Base-by-base conservation (phyloP, 441 rosid species). In the Gossypium trilobum region DNA sequence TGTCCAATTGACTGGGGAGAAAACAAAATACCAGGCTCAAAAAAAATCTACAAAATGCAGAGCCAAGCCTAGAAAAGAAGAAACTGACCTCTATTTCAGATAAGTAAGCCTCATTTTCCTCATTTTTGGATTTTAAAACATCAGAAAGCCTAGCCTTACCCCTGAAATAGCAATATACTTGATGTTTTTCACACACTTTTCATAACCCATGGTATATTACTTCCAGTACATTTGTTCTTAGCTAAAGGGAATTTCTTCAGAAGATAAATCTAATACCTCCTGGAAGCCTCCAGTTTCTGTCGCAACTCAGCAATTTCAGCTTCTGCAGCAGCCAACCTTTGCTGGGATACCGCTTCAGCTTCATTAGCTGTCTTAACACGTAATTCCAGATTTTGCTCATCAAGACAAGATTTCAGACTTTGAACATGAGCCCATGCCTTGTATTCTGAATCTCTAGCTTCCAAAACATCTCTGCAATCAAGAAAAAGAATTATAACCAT, bases 271-370 rank as follows among this genome's bases (percentile, higher is more conserved):
- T 81, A 58, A 92, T 39, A 39, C 99, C 97, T 89, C 85, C 85
- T 95, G 71, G 89, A 88, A 82, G 84, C 84, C 75, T 95, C 96
- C 77, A 86, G 81, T 78, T 81, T 89, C 81, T 87, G 97, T 78
- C 97, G 87, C 84, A 87, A 77, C 70, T 92, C 97, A 78, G 95
- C 96, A 85, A 95, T 91, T 83, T 92, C 98, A 61, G 98, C 97
- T 85, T 95, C 99, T n/a, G 97, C 95, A 78, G 97, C 88, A 75
- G 97, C 99, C 78, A 95, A 85, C 82, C 78, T 86, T 80, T 92
- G 99, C 79, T 95, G 98, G 68, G 99, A 89, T 60, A 82, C 73
- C 36, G 99, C 98, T 79, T 95, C 98, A 52, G 97, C 98, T 87
- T 93, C 97, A 79, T 89, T 95, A 74, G 99, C 97, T 31, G 85